Evolutionary conservation across 176 grass and related monocot species (phyloP), one percentile per base, ranked within the genome.

Genomic region (Musa troglodytarum): DNA sequence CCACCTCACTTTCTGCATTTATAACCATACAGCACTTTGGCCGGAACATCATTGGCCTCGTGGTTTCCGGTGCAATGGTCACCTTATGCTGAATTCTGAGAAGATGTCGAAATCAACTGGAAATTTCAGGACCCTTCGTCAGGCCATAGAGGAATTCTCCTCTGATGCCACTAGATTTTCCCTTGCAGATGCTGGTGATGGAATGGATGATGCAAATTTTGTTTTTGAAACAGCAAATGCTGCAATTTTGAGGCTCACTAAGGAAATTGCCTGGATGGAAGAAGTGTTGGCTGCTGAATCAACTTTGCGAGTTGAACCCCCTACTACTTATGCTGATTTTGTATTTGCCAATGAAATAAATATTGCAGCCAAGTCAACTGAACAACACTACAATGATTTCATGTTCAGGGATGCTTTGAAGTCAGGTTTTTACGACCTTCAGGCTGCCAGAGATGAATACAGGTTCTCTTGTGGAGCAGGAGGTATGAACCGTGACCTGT

Each of bases 131-230:
- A 96, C 92, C 34, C 86, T 96, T 52, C 52, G 64, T 43, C 62
- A 92, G 72, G 88, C 92, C 51, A 92, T 91, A 50, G 49, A 85
- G 79, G 72, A 87, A 53, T 89, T 79, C 67, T 91, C 88, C 62
- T 87, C 89, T 50, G 89, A 92, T 80, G 92, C 89, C 71, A 96
- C 92, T 64, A 84, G 92, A 24, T 89, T 96, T 77, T 80, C 92
- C 12, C 83, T 96, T 69, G 89, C 92, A 79, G 92, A 96, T 82
- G 86, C 93, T 72, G 93, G 93, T 1, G 93, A 92, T 63, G 83
- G 89, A 74, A 88, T 96, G 92, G 85, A 96, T 75, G 92, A 92
- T 78, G 89, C 92, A 66, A 96, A 96, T 80, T 96, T 92, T 80
- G 89, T 89, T 23, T 86, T 81, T 76, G 92, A 96, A 67, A 96